Evolutionary conservation across 2,329 filamentous ascomycete species (phyloP).

Genomic region (Herpotrichia juniperi): DNA sequence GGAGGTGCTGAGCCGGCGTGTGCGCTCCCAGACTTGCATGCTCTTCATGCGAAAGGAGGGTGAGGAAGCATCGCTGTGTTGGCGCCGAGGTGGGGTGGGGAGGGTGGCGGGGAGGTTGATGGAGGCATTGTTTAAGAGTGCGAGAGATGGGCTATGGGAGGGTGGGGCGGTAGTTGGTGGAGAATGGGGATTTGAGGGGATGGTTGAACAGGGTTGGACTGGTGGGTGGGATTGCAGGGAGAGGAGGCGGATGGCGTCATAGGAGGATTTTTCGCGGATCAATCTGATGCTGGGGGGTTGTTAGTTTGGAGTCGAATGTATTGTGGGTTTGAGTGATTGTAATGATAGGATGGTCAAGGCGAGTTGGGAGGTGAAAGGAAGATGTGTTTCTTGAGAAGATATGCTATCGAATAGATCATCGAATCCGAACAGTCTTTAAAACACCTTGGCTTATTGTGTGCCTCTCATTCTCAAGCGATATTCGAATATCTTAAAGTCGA

Average conservation of each 20-base stretch:
- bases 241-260: conserved; percentile 32
- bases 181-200: conserved; percentile 12
- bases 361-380: not conserved
- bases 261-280: conserved; percentile 38
- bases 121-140: conserved; percentile 30
- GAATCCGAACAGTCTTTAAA: too few relatives aligned
- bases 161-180: conserved; percentile 12
- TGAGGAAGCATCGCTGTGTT: conserved; percentile 23
- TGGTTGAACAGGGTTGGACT: conserved; percentile 13
- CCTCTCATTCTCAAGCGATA: too few relatives aligned
- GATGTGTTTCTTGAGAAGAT: not conserved
- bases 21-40: conserved; percentile 30
- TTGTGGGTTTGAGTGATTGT: not conserved
- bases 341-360: not conserved
- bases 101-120: conserved; percentile 25
- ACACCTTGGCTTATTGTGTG: too few relatives aligned
- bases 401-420: too few relatives aligned
- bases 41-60: conserved; percentile 30
- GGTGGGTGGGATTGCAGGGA: conserved; percentile 24
- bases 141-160: conserved; percentile 23
- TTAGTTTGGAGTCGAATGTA: not conserved
- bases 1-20: conserved; percentile 16
- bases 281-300: conserved; percentile 22
- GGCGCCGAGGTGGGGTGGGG: conserved; percentile 25
- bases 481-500: too few relatives aligned